phyloP scores from a whole-genome alignment of 78 protist genomes.

The Paulinella micropora region DNA sequence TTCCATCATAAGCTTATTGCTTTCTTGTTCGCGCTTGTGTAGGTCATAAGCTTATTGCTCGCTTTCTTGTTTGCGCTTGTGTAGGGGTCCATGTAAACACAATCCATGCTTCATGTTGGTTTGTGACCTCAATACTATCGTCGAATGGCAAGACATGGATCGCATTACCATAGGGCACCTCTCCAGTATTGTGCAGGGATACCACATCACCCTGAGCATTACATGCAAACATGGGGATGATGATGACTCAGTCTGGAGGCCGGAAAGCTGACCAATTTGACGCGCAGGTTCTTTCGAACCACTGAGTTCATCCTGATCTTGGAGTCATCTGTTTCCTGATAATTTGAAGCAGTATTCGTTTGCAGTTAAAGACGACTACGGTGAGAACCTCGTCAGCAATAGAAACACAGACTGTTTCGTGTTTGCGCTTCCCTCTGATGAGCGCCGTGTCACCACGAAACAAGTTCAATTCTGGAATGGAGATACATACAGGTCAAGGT shows the following conservation, averaged over 20 bases:
- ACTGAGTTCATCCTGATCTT: slow-evolving; percentile 87
- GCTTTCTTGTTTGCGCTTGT: too few relatives aligned
- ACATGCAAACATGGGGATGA: too few relatives aligned
- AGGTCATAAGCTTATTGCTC: too few relatives aligned
- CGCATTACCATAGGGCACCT: slow-evolving; percentile 51
- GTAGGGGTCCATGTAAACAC: too few relatives aligned
- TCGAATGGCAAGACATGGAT: slow-evolving; percentile 97
- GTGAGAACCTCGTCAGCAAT: slow-evolving; percentile 49
- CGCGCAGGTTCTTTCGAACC: slow-evolving; percentile 62
- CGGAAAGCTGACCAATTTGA: too few relatives aligned
- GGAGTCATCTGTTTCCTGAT: slow-evolving; percentile 37
- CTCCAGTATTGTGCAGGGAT: slow-evolving; percentile 70
- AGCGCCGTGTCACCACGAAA: slow-evolving; percentile 91
- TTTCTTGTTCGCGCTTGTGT: too few relatives aligned
- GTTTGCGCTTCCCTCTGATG: slow-evolving; percentile 88
- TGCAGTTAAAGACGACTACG: not conserved
- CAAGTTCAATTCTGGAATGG: slow-evolving; percentile 51
- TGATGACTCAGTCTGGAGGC: too few relatives aligned
- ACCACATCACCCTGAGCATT: slow-evolving; percentile 96
- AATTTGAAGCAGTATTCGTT: not conserved
- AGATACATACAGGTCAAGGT: not conserved
- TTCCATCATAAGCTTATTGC: too few relatives aligned
- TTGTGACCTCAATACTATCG: slow-evolving; percentile 97
- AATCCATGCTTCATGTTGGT: slow-evolving; percentile 64
- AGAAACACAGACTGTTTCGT: slow-evolving; percentile 88